Percentiles rank a stretch among this genome's conserved stretches.
Evolutionary conservation across 2,329 filamentous ascomycete genomes (phyloP).

Genomic region (Ophiosphaerella korrae): DNA sequence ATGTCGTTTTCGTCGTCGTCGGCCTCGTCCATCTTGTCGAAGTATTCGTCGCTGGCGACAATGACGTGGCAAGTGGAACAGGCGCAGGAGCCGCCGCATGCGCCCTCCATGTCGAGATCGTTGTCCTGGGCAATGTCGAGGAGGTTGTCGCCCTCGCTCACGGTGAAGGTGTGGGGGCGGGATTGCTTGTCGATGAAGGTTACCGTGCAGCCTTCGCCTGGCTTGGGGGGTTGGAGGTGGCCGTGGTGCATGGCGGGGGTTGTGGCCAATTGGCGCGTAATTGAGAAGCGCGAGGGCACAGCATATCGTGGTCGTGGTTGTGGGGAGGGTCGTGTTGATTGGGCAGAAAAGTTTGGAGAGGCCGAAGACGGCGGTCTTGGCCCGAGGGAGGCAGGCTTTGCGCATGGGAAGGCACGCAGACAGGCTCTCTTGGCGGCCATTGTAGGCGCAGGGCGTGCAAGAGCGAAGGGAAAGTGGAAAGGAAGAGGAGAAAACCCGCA

Average conservation of each 20-base stretch:
- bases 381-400: conserved; percentile 7
- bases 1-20: conserved; percentile 54
- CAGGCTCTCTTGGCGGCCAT: conserved; percentile 23
- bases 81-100: conserved; percentile 91
- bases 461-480: background rate
- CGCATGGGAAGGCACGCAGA: conserved; percentile 6
- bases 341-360: conserved; percentile 13
- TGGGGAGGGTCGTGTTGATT: conserved; percentile 4
- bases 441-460: background rate
- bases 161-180: conserved; percentile 74
- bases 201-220: conserved; percentile 88
- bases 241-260: conserved; percentile 69
- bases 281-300: conserved; percentile 2
- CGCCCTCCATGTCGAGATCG: conserved; percentile 98
- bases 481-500: conserved; percentile 7
- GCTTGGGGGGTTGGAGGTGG: conserved; percentile 81
- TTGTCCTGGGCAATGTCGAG: conserved; percentile 93
- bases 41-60: conserved; percentile 73
- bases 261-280: conserved; percentile 65
- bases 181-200: conserved; percentile 95
- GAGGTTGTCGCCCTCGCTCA: conserved; percentile 86
- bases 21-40: conserved; percentile 69
- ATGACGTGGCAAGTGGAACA: conserved; percentile 95
- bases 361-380: conserved; percentile 16
- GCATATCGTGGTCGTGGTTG: too few species aligned